A percentile compares a stretch with the other conserved stretches of the same genome.
These are phyloP conservation scores for Scenedesmus sp. DNA, from an alignment of 163 green algal genomes.

Conservation along the genomic window DNA sequence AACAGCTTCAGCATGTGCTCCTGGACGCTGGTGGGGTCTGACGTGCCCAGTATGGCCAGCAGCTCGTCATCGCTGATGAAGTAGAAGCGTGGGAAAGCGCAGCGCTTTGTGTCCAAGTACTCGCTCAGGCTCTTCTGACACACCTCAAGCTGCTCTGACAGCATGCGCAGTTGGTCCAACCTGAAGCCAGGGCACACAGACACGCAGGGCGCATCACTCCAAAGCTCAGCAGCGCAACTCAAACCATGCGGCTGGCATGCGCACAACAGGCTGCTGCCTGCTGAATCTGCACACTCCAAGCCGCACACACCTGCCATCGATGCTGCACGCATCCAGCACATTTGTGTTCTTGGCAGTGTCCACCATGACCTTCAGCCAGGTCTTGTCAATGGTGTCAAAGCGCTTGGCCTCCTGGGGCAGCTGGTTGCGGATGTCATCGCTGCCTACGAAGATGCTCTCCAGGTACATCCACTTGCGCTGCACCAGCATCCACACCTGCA, in stretches of 20 bases:
- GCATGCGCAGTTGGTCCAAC: conserved; percentile 77
- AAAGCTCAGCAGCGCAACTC: not conserved
- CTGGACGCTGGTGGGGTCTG: conserved; percentile 88
- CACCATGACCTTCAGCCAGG: conserved; percentile 89
- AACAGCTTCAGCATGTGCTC: conserved; percentile 97
- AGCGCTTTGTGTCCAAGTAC: conserved; percentile 93
- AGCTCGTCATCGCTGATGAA: conserved; percentile 94
- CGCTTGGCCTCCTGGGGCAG: conserved; percentile 91
- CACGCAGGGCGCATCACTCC: not conserved
- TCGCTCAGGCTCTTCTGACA: conserved; percentile 93
- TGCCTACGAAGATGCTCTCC: conserved; percentile 90
- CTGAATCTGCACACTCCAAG: too few relatives aligned
- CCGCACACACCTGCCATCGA: conserved; percentile 60
- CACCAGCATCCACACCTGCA: conserved; percentile 88
- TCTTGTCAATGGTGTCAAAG: conserved; percentile 90
- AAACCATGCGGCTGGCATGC: not conserved
- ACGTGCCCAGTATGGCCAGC: conserved; percentile 89
- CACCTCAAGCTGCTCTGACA: conserved; percentile 85
- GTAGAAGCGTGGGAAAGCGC: conserved; percentile 90
- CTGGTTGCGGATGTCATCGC: conserved; percentile 91
- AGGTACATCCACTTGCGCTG: conserved; percentile 96
- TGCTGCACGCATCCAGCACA: conserved; percentile 86
- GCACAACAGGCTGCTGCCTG: not conserved
- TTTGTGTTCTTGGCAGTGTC: conserved; percentile 88
- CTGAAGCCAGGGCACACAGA: conserved; percentile 34